phyloP scores from a whole-genome alignment of 192 early-diverging fungal species.

The Umbelopsis vinacea region DNA sequence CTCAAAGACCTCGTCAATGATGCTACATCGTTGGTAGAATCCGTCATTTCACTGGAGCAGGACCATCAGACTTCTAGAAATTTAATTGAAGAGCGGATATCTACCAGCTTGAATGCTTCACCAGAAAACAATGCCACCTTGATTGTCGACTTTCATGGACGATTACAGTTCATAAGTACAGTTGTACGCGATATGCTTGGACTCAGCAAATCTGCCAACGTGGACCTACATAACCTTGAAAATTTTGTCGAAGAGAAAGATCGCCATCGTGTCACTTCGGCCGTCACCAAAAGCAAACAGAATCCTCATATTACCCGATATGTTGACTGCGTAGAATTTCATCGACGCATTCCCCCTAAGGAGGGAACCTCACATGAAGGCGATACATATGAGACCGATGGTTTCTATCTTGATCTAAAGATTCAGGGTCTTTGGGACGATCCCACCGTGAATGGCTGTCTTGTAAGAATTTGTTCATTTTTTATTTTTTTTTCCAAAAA shows the following conservation, averaged over 20 bases:
- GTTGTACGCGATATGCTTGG: neutral
- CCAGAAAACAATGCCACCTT: neutral
- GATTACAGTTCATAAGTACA: neutral
- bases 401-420: conserved; percentile 21
- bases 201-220: neutral
- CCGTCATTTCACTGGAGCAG: conserved; percentile 1
- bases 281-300: conserved; percentile 11
- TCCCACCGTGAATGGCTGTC: conserved; percentile 18
- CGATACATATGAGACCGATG: neutral
- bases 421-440: conserved; percentile 21
- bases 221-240: neutral
- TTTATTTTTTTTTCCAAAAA: too few species aligned
- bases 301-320: neutral
- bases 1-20: neutral
- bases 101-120: neutral
- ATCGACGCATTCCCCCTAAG: neutral
- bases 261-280: neutral
- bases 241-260: conserved; percentile 17
- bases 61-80: neutral
- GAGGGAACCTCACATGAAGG: neutral
- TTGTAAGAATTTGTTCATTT: too few species aligned
- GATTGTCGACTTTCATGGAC: conserved; percentile 4
- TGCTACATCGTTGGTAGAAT: neutral
- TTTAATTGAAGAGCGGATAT: neutral
- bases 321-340: conserved; percentile 17